Percentiles rank a stretch among this genome's conserved stretches.
Evolutionary conservation across 805 yeast genomes (phyloP).

Genomic region (Teunomyces tritomae): DNA sequence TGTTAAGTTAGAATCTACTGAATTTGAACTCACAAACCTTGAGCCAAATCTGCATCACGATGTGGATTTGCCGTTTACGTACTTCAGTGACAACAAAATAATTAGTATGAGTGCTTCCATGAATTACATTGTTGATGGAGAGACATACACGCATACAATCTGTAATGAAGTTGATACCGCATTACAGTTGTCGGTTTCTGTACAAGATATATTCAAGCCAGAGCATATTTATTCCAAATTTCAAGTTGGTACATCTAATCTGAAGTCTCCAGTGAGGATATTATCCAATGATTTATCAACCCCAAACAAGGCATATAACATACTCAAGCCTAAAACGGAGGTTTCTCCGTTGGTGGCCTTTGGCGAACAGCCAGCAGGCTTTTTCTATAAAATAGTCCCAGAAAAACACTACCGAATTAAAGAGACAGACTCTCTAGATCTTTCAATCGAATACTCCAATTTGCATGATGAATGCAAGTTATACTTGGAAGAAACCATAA

Average conservation of each 20-base stretch:
- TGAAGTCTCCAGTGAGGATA: slow-evolving; percentile 53
- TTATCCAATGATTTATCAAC: slow-evolving; percentile 40
- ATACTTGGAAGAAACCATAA: slow-evolving; percentile 11
- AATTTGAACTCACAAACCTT: not conserved
- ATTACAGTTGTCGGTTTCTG: slow-evolving; percentile 67
- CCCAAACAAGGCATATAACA: slow-evolving; percentile 21
- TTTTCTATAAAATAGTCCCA: slow-evolving; percentile 52
- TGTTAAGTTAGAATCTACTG: slow-evolving; percentile 8
- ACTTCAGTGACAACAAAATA: slow-evolving; percentile 26
- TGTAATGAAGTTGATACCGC: slow-evolving; percentile 48
- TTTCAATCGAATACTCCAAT: slow-evolving; percentile 46
- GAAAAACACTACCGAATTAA: slow-evolving; percentile 14
- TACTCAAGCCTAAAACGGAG: slow-evolving; percentile 16
- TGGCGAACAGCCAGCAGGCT: slow-evolving; percentile 68
- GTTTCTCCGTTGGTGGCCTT: slow-evolving; percentile 47
- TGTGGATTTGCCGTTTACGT: slow-evolving; percentile 30
- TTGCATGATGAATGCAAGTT: slow-evolving; percentile 44
- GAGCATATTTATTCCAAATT: slow-evolving; percentile 62
- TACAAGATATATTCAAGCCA: slow-evolving; percentile 71
- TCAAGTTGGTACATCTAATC: slow-evolving; percentile 58
- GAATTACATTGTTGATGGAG: slow-evolving; percentile 17
- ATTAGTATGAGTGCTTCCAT: slow-evolving; percentile 21
- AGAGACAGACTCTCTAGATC: slow-evolving; percentile 35
- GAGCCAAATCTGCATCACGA: slow-evolving; percentile 12
- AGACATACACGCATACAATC: slow-evolving; percentile 18